Evolutionary conservation across 768 basidiomycete genomes (phyloP).

Genomic region (Sistotremastrum niveocremeum): DNA sequence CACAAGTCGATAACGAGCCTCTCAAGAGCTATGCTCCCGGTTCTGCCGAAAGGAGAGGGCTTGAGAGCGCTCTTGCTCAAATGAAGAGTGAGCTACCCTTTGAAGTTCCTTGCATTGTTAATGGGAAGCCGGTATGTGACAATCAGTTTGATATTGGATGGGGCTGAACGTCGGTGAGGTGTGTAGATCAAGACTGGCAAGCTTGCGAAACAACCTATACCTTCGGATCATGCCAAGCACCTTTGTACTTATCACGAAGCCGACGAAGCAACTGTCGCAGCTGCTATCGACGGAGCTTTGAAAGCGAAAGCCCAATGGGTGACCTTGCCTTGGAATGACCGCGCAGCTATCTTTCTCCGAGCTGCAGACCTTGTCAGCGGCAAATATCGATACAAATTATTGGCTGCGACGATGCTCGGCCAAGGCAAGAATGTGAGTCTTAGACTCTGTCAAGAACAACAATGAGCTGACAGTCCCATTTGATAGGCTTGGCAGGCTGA

Average conservation of each 20-base stretch:
- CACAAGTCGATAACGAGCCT: constrained; percentile 82
- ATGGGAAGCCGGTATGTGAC: constrained; percentile 64
- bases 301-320: constrained; percentile 87
- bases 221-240: constrained; percentile 71
- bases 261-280: constrained; percentile 54
- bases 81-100: constrained; percentile 80
- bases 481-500: constrained; percentile 80
- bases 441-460: too few species aligned
- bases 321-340: constrained; percentile 88
- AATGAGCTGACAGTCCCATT: too few species aligned
- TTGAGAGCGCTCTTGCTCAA: constrained; percentile 60
- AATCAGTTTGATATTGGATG: background rate
- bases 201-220: constrained; percentile 66
- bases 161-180: background rate
- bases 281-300: constrained; percentile 80
- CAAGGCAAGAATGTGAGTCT: constrained; percentile 80
- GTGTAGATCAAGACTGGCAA: constrained; percentile 68
- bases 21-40: constrained; percentile 75
- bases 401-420: constrained; percentile 95
- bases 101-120: constrained; percentile 86
- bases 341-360: constrained; percentile 96
- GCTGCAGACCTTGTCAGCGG: constrained; percentile 92
- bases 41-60: constrained; percentile 58
- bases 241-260: constrained; percentile 86
- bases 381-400: constrained; percentile 89